Evolutionary conservation across 306 rosid species (phyloP), one percentile per base, ranked within the genome.

Genomic region (Abrus pulchellus): DNA sequence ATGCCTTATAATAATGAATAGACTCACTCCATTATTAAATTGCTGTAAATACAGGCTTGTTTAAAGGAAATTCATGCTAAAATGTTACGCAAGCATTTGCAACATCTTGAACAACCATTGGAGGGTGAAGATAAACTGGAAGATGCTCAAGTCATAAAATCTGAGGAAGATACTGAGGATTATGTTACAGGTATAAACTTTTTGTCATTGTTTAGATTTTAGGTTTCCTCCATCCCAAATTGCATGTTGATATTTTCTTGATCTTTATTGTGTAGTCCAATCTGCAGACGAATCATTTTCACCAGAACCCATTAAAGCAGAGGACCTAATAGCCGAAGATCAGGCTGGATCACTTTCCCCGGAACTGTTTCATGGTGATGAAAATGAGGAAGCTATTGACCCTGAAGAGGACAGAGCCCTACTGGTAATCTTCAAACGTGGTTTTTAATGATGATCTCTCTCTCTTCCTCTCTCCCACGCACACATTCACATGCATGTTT

Each of bases 301-400:
- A 62, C 97, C 97, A 6, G 92, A 91, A 57, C 92, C 86, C 68
- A 48, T 90, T 33, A 87, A 82, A 82, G 20, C 20, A 20, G 94
- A 88, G 84, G 84, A 82, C 64, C 62, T 80, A 9, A 89, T 89
- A 70, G 89, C 70, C 79, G 92, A 91, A 79, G 89, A 85, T 2
- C 94, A 91, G 82, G 91, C 91, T 13, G 97, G 97, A 74, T 95
- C 97, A 65, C 91, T 89, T 88, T 93, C 99, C 45, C 99, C 99
- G 4, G 89, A 88, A 82, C 80, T 95, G 79, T 72, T 93, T 80
- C 96, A 93, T 50, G 96, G 90, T 50, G 97, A 93, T 89, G 99
- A 91, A 27, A 85, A 79, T 57, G 97, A 93, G 84, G 97, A 91
- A 74, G 99, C 92, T 49, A 76, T 95, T 63, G 97, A 95, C 55